Evolutionary conservation across 257 asterid genomes (phyloP), one percentile per base, ranked within the genome.

Genomic region (Penstemon barbatus): DNA sequence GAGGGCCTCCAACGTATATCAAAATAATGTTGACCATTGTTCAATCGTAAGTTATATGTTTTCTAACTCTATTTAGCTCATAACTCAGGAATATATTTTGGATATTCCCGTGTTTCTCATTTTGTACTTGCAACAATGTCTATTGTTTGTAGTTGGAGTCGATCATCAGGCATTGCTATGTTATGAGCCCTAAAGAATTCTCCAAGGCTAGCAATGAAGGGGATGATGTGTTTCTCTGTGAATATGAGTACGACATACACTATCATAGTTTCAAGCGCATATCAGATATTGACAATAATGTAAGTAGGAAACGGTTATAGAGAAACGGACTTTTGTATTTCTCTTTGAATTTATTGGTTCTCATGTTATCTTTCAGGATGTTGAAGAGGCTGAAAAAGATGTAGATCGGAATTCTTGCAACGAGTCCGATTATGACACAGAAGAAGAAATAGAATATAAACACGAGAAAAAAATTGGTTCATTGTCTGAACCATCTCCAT

Each of bases 231-330:
- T 90, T 90, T 73, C 71, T 90, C 11, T 90, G 97, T 75, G 99
- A 93, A 74, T 93, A 93, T 58, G 97, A 93, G 72, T 90, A 93
- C 61, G 95, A 90, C 54, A 69, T 87, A 45, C 83, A 55, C 33
- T 93, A 94, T 95, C 92, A 81, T 61, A 90, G 86, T 75, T 93
- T 90, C 88, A 93, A 90, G 81, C 92, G 91, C 71, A 84, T 93
- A 67, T 86, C 91, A 5, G 96, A 88, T 72, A 77, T 80, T 44
- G 89, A 85, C 63, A 78, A 78, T 61, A 36, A 39, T 80, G 97
- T 88, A 75, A 78, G 85, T 59, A 38, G 43, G 57, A 67, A 8
- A 10, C 8, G 40, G 63, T 39, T 66, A 25, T 45, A 8, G 46
- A 25, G 15, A 50, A 15, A 2, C 51, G 49, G 48, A 48, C 66